Evolutionary conservation across 345 rosid species (phyloP).

Genomic region (Gossypium bickii): DNA sequence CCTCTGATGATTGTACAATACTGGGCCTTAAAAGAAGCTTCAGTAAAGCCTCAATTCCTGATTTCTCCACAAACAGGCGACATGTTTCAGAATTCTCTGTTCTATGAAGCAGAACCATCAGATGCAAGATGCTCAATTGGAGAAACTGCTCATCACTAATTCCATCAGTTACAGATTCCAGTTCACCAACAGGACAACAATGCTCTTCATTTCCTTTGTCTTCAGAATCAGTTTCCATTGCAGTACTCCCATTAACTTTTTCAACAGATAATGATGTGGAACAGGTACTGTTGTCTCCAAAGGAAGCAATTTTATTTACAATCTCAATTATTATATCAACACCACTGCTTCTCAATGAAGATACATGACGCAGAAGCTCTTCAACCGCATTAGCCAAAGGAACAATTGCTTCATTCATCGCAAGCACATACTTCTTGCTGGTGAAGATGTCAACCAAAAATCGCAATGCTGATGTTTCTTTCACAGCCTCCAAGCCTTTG

Average conservation of each 20-base stretch:
- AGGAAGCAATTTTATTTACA: slow-evolving; percentile 66
- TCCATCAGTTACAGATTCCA: slow-evolving; percentile 40
- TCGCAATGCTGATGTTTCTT: slow-evolving; percentile 68
- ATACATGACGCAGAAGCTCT: slow-evolving; percentile 91
- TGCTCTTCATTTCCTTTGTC: slow-evolving; percentile 46
- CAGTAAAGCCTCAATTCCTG: slow-evolving; percentile 84
- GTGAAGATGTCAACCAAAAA: slow-evolving; percentile 85
- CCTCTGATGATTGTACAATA: slow-evolving; percentile 93
- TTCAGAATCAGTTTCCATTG: slow-evolving; percentile 90
- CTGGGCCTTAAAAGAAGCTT: slow-evolving; percentile 79
- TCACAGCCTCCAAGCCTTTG: slow-evolving; percentile 88
- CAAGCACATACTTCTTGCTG: slow-evolving; percentile 74
- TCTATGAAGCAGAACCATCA: slow-evolving; percentile 91
- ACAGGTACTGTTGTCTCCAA: slow-evolving; percentile 41
- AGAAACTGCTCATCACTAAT: slow-evolving; percentile 76
- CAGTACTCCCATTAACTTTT: slow-evolving; percentile 47
- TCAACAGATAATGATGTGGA: slow-evolving; percentile 39
- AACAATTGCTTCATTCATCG: slow-evolving; percentile 92
- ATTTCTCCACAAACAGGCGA: slow-evolving; percentile 88
- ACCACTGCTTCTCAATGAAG: slow-evolving; percentile 75
- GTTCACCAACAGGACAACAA: slow-evolving; percentile 42
- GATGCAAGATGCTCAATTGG: slow-evolving; percentile 82
- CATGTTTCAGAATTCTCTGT: slow-evolving; percentile 93
- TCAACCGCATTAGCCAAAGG: slow-evolving; percentile 95
- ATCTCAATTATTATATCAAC: slow-evolving; percentile 90